Conservation (phyloP, 2,329 filamentous ascomycete genomes). For the Exophiala sp. region DNA sequence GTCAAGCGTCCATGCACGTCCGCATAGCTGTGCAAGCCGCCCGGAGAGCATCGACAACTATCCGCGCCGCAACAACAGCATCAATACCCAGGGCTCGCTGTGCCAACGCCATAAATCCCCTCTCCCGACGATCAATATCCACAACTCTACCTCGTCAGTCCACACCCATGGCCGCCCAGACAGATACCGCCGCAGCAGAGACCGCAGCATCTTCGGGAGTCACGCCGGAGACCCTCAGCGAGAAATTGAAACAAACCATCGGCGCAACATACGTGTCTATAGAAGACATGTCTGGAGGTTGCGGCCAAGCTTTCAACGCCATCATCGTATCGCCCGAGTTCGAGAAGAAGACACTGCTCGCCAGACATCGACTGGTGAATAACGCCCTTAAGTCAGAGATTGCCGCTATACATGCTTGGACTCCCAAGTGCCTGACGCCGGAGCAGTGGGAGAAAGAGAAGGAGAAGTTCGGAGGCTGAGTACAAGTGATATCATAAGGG, state of each 20-base stretch:
- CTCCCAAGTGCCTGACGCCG: conserved; percentile 86
- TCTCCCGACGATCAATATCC: not conserved
- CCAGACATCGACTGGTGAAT: conserved; percentile 84
- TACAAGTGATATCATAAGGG: not conserved
- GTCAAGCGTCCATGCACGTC: conserved; percentile 12
- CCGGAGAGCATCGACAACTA: conserved; percentile 6
- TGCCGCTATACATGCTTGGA: conserved; percentile 89
- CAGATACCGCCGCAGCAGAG: conserved; percentile 24
- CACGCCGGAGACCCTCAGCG: conserved; percentile 68
- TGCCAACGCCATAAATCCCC: not conserved
- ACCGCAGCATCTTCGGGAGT: conserved; percentile 57
- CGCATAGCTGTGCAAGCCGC: conserved; percentile 8
- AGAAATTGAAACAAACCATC: conserved; percentile 66
- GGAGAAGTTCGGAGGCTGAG: conserved; percentile 29
- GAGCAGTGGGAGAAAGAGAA: conserved; percentile 79
- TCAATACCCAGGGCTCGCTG: conserved; percentile 31
- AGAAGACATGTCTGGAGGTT: conserved; percentile 81
- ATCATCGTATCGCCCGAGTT: conserved; percentile 69
- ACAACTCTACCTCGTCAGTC: conserved; percentile 25
- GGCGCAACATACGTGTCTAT: conserved; percentile 78
- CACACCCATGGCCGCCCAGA: conserved; percentile 33
- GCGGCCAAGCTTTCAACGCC: conserved; percentile 67
- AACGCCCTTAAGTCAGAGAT: conserved; percentile 80
- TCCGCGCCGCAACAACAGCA: conserved; percentile 2
- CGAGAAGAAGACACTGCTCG: conserved; percentile 69